Evolutionary conservation across 108 stramenopile genomes (phyloP).

Genomic region (Skeletonema potamos): DNA sequence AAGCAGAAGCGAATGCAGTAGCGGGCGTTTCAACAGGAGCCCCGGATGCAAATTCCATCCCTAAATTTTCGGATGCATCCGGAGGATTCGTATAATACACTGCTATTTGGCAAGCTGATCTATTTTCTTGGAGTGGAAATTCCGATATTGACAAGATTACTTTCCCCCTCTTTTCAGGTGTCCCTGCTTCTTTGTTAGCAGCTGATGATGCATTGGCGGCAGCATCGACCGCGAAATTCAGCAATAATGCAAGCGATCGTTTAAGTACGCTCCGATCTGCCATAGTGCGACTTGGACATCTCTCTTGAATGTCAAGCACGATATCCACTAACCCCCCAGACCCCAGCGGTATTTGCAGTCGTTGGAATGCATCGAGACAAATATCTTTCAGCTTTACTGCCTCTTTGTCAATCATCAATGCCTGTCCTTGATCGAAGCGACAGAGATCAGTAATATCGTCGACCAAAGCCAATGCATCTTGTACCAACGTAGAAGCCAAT

Average conservation of each 20-base stretch:
- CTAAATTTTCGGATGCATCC: conserved; percentile 5
- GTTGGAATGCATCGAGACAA: conserved; percentile 26
- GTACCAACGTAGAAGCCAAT: conserved; percentile 26
- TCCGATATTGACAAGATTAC: conserved; percentile 30
- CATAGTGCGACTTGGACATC: conserved; percentile 18
- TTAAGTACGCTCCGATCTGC: conserved; percentile 28
- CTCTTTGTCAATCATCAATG: conserved; percentile 27
- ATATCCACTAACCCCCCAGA: conserved; percentile 29
- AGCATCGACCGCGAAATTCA: conserved; percentile 45
- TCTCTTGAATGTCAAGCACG: conserved; percentile 37
- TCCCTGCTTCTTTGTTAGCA: background rate
- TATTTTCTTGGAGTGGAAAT: conserved; percentile 8
- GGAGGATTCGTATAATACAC: conserved; percentile 40
- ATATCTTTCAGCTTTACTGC: conserved; percentile 39
- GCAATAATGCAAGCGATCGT: conserved; percentile 23
- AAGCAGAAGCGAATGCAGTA: conserved; percentile 13
- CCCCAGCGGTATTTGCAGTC: conserved; percentile 10
- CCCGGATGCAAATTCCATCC: conserved; percentile 1
- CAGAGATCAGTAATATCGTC: conserved; percentile 49
- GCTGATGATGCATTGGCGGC: conserved; percentile 40
- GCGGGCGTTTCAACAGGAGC: conserved; percentile 3
- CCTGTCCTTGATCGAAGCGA: conserved; percentile 47
- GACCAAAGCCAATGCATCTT: conserved; percentile 39
- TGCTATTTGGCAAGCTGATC: conserved; percentile 30
- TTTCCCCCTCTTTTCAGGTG: conserved; percentile 7